Conservation (phyloP, 306 rosid genomes). For the Malus fusca region DNA sequence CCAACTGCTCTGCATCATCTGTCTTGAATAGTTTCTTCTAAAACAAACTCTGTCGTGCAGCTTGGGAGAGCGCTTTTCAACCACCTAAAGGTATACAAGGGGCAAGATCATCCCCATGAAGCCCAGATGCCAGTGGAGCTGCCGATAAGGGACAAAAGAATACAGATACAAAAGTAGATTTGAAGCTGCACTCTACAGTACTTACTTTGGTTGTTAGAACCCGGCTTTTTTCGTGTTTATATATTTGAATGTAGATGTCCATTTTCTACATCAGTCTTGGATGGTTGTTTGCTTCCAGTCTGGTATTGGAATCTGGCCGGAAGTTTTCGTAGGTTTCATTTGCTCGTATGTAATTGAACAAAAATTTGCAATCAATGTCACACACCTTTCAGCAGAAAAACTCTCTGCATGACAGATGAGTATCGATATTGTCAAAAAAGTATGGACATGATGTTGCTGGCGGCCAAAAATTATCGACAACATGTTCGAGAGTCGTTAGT, state of each 20-base stretch:
- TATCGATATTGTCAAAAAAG: background rate
- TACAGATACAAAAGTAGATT: constrained; percentile 43
- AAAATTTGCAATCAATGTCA: background rate
- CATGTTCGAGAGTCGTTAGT: no score
- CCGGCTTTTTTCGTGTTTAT: background rate
- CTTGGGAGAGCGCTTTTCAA: constrained; percentile 90
- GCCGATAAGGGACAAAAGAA: constrained; percentile 86
- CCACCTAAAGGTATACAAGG: constrained; percentile 84
- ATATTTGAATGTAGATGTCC: background rate
- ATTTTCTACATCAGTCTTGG: background rate
- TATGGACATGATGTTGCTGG: background rate
- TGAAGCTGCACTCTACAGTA: background rate
- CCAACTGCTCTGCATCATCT: background rate
- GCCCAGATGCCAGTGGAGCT: constrained; percentile 80
- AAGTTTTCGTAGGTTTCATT: constrained; percentile 1
- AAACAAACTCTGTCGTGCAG: constrained; percentile 38
- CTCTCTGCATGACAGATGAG: background rate
- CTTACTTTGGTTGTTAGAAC: background rate
- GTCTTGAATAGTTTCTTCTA: background rate
- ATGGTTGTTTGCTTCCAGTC: background rate
- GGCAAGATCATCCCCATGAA: constrained; percentile 87
- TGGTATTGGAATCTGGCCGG: background rate
- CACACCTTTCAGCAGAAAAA: background rate
- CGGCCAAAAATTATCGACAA: no score
- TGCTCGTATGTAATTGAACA: background rate